A percentile compares a stretch with the other conserved stretches of the same genome.
Evolutionary conservation across 2,329 filamentous ascomycete genomes (phyloP).

Genomic region (Aspergillus fischeri): DNA sequence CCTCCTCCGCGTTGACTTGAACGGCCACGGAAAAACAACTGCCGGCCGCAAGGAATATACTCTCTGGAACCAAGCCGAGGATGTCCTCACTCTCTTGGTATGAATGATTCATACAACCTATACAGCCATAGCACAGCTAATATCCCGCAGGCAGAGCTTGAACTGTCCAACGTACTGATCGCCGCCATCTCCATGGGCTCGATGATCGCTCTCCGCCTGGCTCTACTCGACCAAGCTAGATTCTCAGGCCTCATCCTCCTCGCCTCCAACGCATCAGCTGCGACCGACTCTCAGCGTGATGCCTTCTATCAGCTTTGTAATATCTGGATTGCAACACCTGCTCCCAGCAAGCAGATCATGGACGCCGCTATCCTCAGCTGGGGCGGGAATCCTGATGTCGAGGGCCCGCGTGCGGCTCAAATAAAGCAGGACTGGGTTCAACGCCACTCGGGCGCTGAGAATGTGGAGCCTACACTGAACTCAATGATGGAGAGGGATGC

Average conservation of each 20-base stretch:
- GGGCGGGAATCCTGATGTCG: conserved; percentile 1
- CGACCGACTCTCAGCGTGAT: neutral
- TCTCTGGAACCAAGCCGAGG: conserved; percentile 2
- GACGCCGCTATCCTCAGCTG: conserved; percentile 1
- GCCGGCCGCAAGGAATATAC: neutral
- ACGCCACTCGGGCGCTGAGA: conserved; percentile 1
- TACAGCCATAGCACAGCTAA: neutral
- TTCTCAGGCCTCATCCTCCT: neutral
- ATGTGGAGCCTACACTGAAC: neutral
- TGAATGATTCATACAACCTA: neutral
- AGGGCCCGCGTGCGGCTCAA: neutral
- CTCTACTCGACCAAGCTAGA: neutral
- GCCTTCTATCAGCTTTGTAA: conserved; percentile 1
- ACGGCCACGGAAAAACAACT: conserved; percentile 1
- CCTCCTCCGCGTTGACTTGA: neutral
- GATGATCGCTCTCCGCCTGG: conserved; percentile 1
- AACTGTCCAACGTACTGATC: neutral
- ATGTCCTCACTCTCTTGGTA: conserved; percentile 1
- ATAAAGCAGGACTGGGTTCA: neutral
- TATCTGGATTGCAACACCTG: conserved; percentile 1
- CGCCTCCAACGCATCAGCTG: neutral
- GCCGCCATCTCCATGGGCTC: conserved; percentile 2
- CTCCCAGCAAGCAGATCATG: conserved; percentile 1
- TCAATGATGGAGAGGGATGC: conserved; percentile 2
- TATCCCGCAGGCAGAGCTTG: neutral